These are phyloP conservation scores for Acer saccharum DNA, from an alignment of 345 rosid species.

Conservation along the genomic window DNA sequence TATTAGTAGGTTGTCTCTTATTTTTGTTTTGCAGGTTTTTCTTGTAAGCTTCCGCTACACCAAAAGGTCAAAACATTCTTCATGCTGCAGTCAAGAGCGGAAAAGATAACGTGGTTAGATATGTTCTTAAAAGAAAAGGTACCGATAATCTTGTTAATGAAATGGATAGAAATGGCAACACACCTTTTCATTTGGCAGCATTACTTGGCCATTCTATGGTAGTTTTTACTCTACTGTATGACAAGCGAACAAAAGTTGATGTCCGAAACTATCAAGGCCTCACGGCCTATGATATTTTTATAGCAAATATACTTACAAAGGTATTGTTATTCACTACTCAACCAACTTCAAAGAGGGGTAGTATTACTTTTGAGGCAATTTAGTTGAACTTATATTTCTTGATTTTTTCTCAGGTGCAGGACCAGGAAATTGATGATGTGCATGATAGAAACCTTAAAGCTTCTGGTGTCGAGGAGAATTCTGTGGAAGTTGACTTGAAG, in stretches of 20 bases:
- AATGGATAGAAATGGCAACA: conserved; percentile 33
- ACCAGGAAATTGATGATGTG: not conserved
- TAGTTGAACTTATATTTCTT: not conserved
- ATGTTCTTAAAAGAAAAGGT: conserved; percentile 11
- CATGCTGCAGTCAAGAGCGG: conserved; percentile 32
- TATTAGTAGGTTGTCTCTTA: no score
- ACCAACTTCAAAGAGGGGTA: no score
- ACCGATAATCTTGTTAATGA: conserved; percentile 23
- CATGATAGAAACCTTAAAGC: not conserved
- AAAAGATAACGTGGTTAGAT: conserved; percentile 15
- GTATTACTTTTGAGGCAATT: no score
- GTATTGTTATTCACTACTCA: not conserved
- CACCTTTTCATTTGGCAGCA: conserved; percentile 38
- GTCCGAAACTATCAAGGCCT: conserved; percentile 21
- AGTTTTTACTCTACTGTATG: conserved; percentile 19
- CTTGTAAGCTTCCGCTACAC: no score
- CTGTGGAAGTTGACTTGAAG: not conserved
- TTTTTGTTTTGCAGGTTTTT: no score
- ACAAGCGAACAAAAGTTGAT: conserved; percentile 15
- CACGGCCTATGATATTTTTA: conserved; percentile 30
- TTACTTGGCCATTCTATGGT: conserved; percentile 16
- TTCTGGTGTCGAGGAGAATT: not conserved
- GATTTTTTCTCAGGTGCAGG: not conserved
- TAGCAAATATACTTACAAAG: not conserved
- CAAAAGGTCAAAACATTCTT: conserved; percentile 31